These are phyloP conservation scores for Wickerhamiella infanticola DNA, from an alignment of 1,139 yeast genomes.

Conservation along the genomic window DNA sequence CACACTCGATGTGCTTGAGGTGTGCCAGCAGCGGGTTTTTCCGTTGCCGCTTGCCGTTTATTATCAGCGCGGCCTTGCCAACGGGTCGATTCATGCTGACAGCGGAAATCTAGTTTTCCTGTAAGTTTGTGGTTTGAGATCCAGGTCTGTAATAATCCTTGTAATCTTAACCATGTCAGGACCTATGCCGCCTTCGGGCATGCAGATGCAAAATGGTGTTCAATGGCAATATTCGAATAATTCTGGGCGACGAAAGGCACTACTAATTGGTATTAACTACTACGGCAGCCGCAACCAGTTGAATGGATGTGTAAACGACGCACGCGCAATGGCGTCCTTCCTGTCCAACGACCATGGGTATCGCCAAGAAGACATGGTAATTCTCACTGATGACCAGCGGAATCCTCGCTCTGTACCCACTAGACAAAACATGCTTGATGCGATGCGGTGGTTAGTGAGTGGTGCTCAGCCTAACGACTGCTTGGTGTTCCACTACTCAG, in stretches of 20 bases:
- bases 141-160: too few species aligned
- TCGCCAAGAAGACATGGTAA: conserved; percentile 61
- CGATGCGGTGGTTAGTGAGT: conserved; percentile 80
- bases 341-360: conserved; percentile 46
- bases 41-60: conserved; percentile 27
- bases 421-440: conserved; percentile 59
- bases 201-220: conserved; percentile 14
- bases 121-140: neutral
- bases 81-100: neutral
- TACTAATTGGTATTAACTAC: conserved; percentile 78
- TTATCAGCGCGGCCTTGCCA: neutral
- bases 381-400: conserved; percentile 60
- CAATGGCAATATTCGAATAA: conserved; percentile 59
- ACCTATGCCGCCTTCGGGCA: conserved; percentile 11
- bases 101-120: too few species aligned
- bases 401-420: conserved; percentile 59
- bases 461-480: conserved; percentile 68
- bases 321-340: conserved; percentile 24
- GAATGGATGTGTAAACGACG: conserved; percentile 69
- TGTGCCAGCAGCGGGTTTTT: conserved; percentile 44
- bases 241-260: conserved; percentile 63
- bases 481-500: conserved; percentile 67
- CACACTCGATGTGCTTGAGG: conserved; percentile 29
- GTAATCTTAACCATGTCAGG: neutral
- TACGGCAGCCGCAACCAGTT: conserved; percentile 55